Percentiles rank a stretch among this genome's conserved stretches.
Conservation (phyloP, 2,329 filamentous ascomycete genomes). For the Exophiala xenobiotica region DNA sequence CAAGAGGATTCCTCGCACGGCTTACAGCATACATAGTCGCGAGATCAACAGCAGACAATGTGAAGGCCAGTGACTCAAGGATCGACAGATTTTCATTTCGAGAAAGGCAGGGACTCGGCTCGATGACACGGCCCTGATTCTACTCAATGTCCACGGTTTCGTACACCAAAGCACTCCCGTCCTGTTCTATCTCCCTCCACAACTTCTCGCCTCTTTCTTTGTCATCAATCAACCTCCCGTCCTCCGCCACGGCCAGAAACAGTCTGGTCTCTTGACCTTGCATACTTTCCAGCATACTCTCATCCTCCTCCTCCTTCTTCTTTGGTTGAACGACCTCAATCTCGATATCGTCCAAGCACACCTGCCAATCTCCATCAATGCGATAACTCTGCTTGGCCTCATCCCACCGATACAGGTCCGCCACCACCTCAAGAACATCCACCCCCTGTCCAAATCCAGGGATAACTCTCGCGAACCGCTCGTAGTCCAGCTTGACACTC, state of each 20-base stretch:
- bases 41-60: too few species aligned
- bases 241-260: background rate
- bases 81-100: too few species aligned
- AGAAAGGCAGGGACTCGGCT: too few species aligned
- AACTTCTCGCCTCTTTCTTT: too few species aligned
- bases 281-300: background rate
- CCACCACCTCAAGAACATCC: conserved; percentile 8
- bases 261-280: background rate
- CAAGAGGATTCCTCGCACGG: too few species aligned
- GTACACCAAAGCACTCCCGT: too few species aligned
- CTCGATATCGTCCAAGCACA: conserved; percentile 11
- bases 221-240: too few species aligned
- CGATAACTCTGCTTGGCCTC: background rate
- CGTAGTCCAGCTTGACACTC: background rate
- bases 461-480: background rate
- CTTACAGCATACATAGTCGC: too few species aligned
- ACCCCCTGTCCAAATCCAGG: conserved; percentile 1
- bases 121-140: too few species aligned
- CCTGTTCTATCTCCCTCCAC: too few species aligned
- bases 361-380: conserved; percentile 4
- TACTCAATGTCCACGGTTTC: too few species aligned
- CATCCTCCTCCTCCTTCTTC: background rate
- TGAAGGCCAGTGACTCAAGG: too few species aligned
- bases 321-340: conserved; percentile 1
- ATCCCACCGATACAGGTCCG: background rate